Percentiles rank a stretch among this genome's conserved stretches.
Conservation (phyloP, 371 early-diverging fungal species). For the Rozella allomycis region DNA sequence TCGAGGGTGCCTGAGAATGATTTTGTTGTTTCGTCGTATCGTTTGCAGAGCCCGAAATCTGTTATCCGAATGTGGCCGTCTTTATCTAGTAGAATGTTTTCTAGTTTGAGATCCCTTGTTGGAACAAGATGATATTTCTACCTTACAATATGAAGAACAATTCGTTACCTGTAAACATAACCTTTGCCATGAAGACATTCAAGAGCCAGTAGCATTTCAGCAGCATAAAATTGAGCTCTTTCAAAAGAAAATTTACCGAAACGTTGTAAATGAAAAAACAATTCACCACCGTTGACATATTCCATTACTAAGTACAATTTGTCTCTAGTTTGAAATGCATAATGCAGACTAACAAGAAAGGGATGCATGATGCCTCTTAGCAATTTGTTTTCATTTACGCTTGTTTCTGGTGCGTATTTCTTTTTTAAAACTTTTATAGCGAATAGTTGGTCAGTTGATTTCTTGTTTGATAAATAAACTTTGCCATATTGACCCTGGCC, state of each 20-base stretch:
- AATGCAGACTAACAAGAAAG: slow-evolving; percentile 4
- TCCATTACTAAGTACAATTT: background rate
- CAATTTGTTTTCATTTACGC: slow-evolving; percentile 10
- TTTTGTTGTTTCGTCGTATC: background rate
- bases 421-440: slow-evolving; percentile 31
- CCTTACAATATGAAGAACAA: no score
- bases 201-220: slow-evolving; percentile 10
- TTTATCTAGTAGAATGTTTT: slow-evolving; percentile 14
- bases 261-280: slow-evolving; percentile 6
- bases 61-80: slow-evolving; percentile 16
- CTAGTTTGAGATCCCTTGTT: slow-evolving; percentile 21
- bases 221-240: slow-evolving; percentile 8
- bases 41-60: slow-evolving; percentile 14
- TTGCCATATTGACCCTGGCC: slow-evolving; percentile 36
- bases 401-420: slow-evolving; percentile 6
- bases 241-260: slow-evolving; percentile 3
- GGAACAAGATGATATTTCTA: no score
- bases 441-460: slow-evolving; percentile 13
- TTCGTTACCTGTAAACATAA: slow-evolving; percentile 13
- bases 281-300: slow-evolving; percentile 10
- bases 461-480: slow-evolving; percentile 15
- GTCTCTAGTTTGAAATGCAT: background rate
- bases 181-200: slow-evolving; percentile 13
- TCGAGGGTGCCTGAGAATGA: slow-evolving; percentile 6
- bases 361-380: slow-evolving; percentile 5